phyloP scores from a whole-genome alignment of 345 rosid species.

The Arabis alpina region DNA sequence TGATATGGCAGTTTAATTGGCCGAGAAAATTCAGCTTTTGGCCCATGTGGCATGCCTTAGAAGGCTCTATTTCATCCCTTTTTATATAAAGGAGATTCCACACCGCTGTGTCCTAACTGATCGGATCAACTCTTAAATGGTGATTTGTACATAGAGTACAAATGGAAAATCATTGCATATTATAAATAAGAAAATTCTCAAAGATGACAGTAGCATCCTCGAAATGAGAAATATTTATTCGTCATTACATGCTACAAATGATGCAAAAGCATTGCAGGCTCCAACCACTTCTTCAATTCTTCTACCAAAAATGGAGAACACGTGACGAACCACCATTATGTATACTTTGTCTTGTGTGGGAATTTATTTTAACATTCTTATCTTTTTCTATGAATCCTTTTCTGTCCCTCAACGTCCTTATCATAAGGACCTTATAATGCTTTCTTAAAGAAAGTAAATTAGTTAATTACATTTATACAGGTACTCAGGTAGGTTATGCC shows the following conservation, averaged over 20 bases:
- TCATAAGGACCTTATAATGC: background rate
- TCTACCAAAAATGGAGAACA: conserved; percentile 20
- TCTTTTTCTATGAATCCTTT: background rate
- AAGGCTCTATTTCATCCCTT: too few relatives aligned
- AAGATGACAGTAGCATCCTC: background rate
- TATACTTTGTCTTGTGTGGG: background rate
- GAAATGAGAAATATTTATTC: background rate
- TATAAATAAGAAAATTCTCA: background rate
- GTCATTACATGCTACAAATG: conserved; percentile 10
- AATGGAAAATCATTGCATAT: background rate
- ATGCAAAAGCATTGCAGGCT: background rate
- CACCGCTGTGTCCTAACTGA: too few relatives aligned
- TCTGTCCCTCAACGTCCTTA: background rate
- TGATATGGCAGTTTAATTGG: too few relatives aligned
- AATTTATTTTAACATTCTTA: conserved; percentile 3
- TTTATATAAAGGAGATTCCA: too few relatives aligned
- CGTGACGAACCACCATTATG: conserved; percentile 26
- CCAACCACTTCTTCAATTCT: background rate
- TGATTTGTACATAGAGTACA: too few relatives aligned
- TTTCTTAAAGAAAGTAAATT: background rate
- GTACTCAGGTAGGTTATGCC: background rate
- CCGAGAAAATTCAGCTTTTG: too few relatives aligned
- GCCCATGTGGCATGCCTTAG: too few relatives aligned
- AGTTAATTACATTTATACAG: conserved; percentile 4
- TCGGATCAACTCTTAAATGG: too few relatives aligned